Evolutionary conservation across 441 rosid species (phyloP), one percentile per base, ranked within the genome.

Genomic region (Lepidium campestre): DNA sequence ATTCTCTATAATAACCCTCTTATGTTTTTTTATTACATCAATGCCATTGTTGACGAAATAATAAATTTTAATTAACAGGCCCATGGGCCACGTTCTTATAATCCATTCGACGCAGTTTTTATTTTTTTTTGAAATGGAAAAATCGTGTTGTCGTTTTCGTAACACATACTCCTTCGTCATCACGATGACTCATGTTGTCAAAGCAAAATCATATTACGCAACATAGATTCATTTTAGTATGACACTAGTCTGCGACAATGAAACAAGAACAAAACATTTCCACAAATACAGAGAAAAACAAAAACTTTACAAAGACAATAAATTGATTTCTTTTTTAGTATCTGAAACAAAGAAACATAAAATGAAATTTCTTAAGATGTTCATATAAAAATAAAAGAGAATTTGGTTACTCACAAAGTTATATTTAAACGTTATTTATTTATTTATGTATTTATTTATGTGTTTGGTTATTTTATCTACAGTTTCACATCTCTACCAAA

Each of bases 401-500:
- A 20, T 4, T 22, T 6, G 15, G 32, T 12, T 22, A 47, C 15
- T 22, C 55, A 25, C 12, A 57, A 23, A 65, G 4, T 57, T 15
- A 35, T 10, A 35, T 15, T 44, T 9, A 32, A 61, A 53, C 39
- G 17, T 25, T 17, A 57, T 37, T 62, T 46, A 27, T 71, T 71
- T 63, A 61, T n/a, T 27, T 5, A 27, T 27, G 7, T 27, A 1
- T 27, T 27, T 27, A 27, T 53, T 45, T 70, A 7, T 17, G 2
- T 27, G 50, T 41, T 56, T 37, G 52, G 20, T 63, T 10, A n/a
- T 13, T 29, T 46, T 9, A n/a, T 37, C 53, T 69, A 81, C 55
- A 70, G 45, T 10, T 42, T 10, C 36, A 80, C 70, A 34, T 78
- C 62, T 64, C 70, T 82, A 5, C 74, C 80, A 17, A 79, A 75